Base-by-base conservation (phyloP, 495 filamentous ascomycete genomes). In the Trichocladium uniseriatum region DNA sequence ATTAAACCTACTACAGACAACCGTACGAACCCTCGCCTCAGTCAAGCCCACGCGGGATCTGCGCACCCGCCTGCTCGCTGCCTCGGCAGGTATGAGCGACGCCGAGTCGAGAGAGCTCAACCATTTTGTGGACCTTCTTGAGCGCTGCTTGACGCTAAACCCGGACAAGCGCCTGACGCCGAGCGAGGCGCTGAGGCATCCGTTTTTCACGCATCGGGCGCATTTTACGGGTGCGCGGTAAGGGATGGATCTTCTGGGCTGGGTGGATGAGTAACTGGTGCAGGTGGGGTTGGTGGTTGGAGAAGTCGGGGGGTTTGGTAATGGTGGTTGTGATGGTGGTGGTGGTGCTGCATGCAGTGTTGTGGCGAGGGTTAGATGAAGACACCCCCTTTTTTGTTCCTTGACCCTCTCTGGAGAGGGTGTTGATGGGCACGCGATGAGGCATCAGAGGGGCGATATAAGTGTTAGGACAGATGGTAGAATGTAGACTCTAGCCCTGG, bases 101-200 rank as follows among this genome's bases (percentile, higher is more conserved):
- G 67, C 71, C 11, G 90, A 94, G 63, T 73, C 75, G 42, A 87
- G 84, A 60, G 88, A 95, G 61, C 67, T 95, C 49, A 77, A 80
- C 27, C 68, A 80, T 40, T 97, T 98, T 66, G 71, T 87, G 43
- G 89, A 96, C 60, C 67, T 98, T 43, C 67, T 98, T 32, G 89
- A 94, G 53, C 80, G 82, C 14, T 97, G 92, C 50, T 65, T 98
- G 61, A 81, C 80, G 52, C 76, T 95, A 27, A 95, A 96, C 61
- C 86, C 89, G n/a, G 94, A 95, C 67, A 92, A 89, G 68, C 77
- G 92, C 41, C 85, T 86, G 63, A 91, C 86, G 10, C 87, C 92
- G 6, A 67, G 77, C 3, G 89, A 96, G 53, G 92, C 92, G 27
- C 67, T 97, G 55, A 84, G 82, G 57, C 92, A 96, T 72, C 85